Evolutionary conservation across 352 stramenopile species (phyloP).

Genomic region (Pythium rishiriense): DNA sequence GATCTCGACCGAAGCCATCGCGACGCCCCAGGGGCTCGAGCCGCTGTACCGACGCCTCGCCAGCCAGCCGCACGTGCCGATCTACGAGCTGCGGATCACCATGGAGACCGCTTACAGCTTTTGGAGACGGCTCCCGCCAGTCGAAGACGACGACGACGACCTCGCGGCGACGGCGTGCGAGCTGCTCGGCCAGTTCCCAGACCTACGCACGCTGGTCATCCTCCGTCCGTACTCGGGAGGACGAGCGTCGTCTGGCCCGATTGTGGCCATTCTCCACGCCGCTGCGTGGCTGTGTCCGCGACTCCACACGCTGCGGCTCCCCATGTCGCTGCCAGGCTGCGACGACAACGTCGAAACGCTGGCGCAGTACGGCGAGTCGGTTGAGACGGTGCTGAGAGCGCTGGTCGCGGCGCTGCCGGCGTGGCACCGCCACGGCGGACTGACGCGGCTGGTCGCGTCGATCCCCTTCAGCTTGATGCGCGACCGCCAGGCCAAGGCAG

Average conservation of each 20-base stretch:
- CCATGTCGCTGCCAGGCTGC: neutral
- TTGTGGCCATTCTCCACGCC: neutral
- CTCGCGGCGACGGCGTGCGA: neutral
- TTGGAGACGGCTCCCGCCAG: no score
- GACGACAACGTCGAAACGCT: neutral
- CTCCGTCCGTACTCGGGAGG: neutral
- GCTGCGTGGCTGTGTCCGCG: neutral
- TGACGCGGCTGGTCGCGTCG: neutral
- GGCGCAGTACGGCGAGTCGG: neutral
- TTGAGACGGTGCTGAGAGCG: neutral
- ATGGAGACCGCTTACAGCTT: neutral
- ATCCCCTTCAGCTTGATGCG: neutral
- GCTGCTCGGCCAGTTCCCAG: neutral
- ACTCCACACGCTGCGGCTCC: neutral
- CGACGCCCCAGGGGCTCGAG: neutral
- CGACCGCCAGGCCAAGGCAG: neutral
- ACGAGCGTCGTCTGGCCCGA: no score
- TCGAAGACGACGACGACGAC: neutral
- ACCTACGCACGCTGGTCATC: neutral
- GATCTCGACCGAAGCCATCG: neutral
- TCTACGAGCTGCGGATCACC: neutral
- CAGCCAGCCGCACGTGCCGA: neutral
- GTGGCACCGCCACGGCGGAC: neutral
- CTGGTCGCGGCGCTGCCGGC: neutral
- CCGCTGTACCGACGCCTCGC: neutral